phyloP scores from a whole-genome alignment of 108 stramenopile genomes.

The Thalassiosira profunda region DNA sequence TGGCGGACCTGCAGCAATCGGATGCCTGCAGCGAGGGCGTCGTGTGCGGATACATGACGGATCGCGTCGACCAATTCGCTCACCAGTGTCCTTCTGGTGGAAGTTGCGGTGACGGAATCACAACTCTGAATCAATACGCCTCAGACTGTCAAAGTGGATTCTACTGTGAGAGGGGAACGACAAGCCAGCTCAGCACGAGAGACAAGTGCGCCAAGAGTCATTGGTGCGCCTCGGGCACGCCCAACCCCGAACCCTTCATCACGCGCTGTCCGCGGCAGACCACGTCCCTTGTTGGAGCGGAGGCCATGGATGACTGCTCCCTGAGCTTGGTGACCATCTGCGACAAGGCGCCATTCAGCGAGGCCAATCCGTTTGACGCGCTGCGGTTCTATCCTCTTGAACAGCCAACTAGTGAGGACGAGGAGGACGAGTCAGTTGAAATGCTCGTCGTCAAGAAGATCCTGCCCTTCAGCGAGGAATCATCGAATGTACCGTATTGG shows the following conservation, averaged over 20 bases:
- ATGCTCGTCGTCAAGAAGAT: constrained; percentile 67
- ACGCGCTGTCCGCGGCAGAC: constrained; percentile 74
- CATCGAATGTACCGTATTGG: constrained; percentile 52
- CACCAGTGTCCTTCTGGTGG: constrained; percentile 75
- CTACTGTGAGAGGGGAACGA: constrained; percentile 70
- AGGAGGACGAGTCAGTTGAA: constrained; percentile 53
- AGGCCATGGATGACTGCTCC: constrained; percentile 49
- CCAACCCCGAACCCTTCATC: constrained; percentile 28
- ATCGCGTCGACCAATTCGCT: constrained; percentile 60
- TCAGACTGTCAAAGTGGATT: constrained; percentile 58
- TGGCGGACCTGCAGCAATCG: constrained; percentile 52
- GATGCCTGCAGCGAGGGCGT: constrained; percentile 72
- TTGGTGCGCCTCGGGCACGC: constrained; percentile 73
- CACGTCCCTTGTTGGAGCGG: constrained; percentile 48
- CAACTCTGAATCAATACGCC: constrained; percentile 54
- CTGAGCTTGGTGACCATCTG: constrained; percentile 72
- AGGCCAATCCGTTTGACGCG: constrained; percentile 50
- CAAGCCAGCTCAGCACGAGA: constrained; percentile 39
- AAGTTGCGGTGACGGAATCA: constrained; percentile 56
- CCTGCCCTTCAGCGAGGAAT: constrained; percentile 57
- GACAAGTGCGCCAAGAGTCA: constrained; percentile 76
- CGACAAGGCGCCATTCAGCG: constrained; percentile 58
- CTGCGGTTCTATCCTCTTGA: constrained; percentile 65
- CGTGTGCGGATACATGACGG: constrained; percentile 73
- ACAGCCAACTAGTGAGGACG: constrained; percentile 6